phyloP scores from a whole-genome alignment of 1,284 basidiomycete species.

The Naganishia cerealis region DNA sequence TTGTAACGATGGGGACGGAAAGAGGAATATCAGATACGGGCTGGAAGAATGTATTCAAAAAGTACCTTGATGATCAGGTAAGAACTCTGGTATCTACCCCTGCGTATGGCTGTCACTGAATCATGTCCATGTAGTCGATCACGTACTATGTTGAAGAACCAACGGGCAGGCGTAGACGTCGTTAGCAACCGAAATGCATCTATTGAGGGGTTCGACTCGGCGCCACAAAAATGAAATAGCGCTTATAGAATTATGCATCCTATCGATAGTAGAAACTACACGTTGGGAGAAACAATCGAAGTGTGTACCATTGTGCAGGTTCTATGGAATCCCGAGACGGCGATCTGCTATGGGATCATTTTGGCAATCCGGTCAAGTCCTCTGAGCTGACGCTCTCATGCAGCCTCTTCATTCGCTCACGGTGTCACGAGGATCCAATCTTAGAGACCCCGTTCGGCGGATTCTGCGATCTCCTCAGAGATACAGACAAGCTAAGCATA shows the following conservation, averaged over 20 bases:
- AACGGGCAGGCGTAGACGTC: slow-evolving; percentile 36
- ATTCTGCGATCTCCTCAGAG: slow-evolving; percentile 40
- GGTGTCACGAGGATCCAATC: slow-evolving; percentile 19
- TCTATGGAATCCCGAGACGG: neutral
- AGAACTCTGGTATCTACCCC: slow-evolving; percentile 30
- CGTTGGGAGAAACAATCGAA: neutral
- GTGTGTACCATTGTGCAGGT: neutral
- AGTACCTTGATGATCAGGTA: slow-evolving; percentile 49
- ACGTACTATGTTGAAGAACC: slow-evolving; percentile 48
- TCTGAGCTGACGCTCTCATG: neutral
- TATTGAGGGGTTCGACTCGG: neutral
- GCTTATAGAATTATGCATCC: neutral
- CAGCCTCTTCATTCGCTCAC: slow-evolving; percentile 19
- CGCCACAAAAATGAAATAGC: neutral
- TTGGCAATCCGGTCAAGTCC: neutral
- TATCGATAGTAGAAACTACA: neutral
- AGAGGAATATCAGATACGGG: slow-evolving; percentile 41
- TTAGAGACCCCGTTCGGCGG: slow-evolving; percentile 17
- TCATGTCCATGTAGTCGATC: slow-evolving; percentile 38
- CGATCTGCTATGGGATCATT: neutral
- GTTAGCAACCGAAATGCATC: neutral
- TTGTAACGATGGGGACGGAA: slow-evolving; percentile 43
- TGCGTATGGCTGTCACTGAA: slow-evolving; percentile 1
- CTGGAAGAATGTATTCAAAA: slow-evolving; percentile 46
- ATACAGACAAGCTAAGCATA: neutral